Evolutionary conservation across 192 early-diverging fungal genomes (phyloP).

Genomic region (Linnemannia elongata): DNA sequence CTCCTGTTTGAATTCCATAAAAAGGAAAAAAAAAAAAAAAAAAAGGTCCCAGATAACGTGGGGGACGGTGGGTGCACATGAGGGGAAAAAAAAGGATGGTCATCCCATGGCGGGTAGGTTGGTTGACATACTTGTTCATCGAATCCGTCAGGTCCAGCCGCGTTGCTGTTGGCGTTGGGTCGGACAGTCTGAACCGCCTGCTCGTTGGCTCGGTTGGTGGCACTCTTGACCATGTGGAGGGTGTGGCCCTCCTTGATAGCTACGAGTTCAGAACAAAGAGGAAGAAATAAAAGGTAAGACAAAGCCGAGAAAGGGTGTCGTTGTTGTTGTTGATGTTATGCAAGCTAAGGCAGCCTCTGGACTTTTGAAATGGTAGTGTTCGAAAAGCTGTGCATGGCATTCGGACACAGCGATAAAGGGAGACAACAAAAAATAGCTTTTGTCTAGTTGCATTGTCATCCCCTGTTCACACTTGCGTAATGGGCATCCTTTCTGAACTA

Average conservation of each 20-base stretch:
- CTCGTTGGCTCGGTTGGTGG: constrained; percentile 56
- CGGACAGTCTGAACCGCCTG: constrained; percentile 57
- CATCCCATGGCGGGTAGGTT: neutral
- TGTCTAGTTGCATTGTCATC: neutral
- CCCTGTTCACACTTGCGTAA: constrained; percentile 17
- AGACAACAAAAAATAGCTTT: neutral
- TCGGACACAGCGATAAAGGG: neutral
- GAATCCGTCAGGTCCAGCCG: constrained; percentile 34
- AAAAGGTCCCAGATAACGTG: neutral
- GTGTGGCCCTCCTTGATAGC: constrained; percentile 87
- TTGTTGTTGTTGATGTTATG: neutral
- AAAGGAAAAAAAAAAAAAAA: neutral
- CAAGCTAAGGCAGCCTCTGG: neutral
- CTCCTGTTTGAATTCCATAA: neutral
- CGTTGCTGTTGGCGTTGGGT: constrained; percentile 56
- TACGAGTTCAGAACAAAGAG: constrained; percentile 20
- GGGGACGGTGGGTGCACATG: neutral
- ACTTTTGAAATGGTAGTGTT: neutral
- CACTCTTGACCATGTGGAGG: constrained; percentile 90
- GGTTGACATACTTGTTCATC: constrained; percentile 43
- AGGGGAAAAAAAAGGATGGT: neutral
- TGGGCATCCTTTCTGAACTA: neutral
- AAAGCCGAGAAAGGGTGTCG: neutral
- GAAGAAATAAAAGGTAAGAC: constrained; percentile 9
- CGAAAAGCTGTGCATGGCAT: neutral